These are phyloP conservation scores for Wickerhamiella azyma DNA, from an alignment of 805 yeast species.

Conservation along the genomic window DNA sequence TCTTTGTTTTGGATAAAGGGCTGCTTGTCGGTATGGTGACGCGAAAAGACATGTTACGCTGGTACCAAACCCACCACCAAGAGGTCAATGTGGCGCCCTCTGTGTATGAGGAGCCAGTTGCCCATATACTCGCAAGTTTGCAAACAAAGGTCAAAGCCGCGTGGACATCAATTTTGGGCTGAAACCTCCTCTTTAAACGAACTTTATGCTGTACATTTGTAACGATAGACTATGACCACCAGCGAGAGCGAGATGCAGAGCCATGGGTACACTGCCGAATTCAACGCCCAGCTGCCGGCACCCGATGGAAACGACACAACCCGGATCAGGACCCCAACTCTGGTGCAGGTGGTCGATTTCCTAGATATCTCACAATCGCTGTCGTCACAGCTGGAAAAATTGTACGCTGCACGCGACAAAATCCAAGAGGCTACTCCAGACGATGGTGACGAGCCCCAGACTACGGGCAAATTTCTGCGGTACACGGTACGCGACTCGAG, in stretches of 20 bases:
- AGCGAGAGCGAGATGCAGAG: neutral
- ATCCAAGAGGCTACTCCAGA: neutral
- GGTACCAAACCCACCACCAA: neutral
- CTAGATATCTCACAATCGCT: neutral
- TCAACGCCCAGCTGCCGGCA: neutral
- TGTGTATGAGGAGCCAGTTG: neutral
- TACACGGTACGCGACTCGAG: constrained; percentile 1
- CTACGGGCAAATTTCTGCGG: neutral
- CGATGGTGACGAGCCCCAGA: neutral
- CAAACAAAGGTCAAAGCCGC: no score
- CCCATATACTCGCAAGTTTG: neutral
- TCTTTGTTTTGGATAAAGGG: constrained; percentile 54
- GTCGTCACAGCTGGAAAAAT: neutral
- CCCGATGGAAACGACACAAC: neutral
- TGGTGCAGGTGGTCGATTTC: constrained; percentile 3
- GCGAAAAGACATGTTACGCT: constrained; percentile 61
- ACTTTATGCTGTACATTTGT: no score
- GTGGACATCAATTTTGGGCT: no score
- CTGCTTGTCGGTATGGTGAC: constrained; percentile 58
- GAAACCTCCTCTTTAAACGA: no score
- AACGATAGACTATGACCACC: neutral
- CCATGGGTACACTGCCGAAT: neutral
- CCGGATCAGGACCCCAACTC: neutral
- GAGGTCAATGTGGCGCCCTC: neutral
- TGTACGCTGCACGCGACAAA: neutral